These are phyloP conservation scores for Boletales sp. DNA, from an alignment of 768 basidiomycete genomes.

Conservation along the genomic window DNA sequence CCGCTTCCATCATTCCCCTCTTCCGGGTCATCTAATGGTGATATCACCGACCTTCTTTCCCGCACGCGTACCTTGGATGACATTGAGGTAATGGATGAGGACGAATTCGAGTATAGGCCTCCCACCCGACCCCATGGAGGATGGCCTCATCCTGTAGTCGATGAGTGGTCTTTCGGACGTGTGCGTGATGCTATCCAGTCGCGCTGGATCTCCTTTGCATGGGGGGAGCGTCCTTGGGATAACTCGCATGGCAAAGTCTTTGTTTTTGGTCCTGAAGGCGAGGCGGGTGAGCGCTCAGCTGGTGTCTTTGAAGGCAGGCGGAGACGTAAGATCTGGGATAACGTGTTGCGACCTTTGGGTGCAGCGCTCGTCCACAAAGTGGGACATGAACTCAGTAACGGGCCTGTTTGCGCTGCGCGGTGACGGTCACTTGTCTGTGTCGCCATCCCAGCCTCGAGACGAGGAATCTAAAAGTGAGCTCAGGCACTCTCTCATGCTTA, in stretches of 20 bases:
- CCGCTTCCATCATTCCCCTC: conserved; percentile 27
- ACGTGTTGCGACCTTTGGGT: conserved; percentile 66
- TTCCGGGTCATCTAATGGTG: conserved; percentile 25
- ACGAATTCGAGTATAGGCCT: conserved; percentile 14
- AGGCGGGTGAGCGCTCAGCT: conserved; percentile 66
- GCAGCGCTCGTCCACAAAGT: conserved; percentile 66
- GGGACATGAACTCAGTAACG: conserved; percentile 69
- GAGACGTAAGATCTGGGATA: conserved; percentile 56
- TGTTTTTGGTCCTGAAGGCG: conserved; percentile 81
- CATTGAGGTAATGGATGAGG: conserved; percentile 24
- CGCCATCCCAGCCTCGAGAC: neutral
- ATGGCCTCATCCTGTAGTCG: conserved; percentile 58
- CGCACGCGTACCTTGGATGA: conserved; percentile 23
- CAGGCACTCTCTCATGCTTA: neutral
- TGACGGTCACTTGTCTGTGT: conserved; percentile 9
- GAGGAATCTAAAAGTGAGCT: conserved; percentile 7
- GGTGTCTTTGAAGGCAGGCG: conserved; percentile 66
- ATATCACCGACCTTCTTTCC: conserved; percentile 12
- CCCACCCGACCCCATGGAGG: conserved; percentile 28
- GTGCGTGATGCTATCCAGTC: conserved; percentile 71
- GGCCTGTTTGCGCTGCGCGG: conserved; percentile 39
- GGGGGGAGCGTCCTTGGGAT: conserved; percentile 71
- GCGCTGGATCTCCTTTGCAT: conserved; percentile 71
- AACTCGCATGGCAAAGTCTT: conserved; percentile 56
- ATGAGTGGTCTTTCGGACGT: conserved; percentile 61